Percentiles rank a stretch among this genome's conserved stretches.
Evolutionary conservation across 768 basidiomycete genomes (phyloP).

Genomic region (Boletellus ananiceps): DNA sequence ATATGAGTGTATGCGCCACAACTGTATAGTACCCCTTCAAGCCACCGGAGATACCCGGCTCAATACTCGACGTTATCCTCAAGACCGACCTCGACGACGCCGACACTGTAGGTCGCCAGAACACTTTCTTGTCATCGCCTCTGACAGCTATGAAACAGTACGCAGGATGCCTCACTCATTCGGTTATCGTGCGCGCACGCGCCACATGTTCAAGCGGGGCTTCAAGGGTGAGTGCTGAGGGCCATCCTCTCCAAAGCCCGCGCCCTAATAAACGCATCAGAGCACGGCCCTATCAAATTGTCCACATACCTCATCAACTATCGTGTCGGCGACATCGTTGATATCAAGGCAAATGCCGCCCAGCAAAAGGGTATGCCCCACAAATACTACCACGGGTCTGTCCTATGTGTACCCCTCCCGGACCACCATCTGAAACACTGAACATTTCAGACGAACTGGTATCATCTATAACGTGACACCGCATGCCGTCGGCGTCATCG

Average conservation of each 20-base stretch:
- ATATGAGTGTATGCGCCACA: slow-evolving; percentile 38
- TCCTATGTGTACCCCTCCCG: slow-evolving; percentile 17
- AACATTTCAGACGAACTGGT: slow-evolving; percentile 76
- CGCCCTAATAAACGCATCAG: slow-evolving; percentile 36
- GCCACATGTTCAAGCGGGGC: slow-evolving; percentile 99
- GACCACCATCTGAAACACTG: background rate
- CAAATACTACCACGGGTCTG: slow-evolving; percentile 96
- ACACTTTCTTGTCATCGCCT: slow-evolving; percentile 11
- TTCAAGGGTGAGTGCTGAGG: slow-evolving; percentile 77
- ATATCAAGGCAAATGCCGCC: slow-evolving; percentile 98
- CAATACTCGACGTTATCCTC: slow-evolving; percentile 31
- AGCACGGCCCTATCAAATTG: slow-evolving; percentile 84
- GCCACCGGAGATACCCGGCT: slow-evolving; percentile 63
- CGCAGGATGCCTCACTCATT: slow-evolving; percentile 99
- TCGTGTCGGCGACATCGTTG: slow-evolving; percentile 96
- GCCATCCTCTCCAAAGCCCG: slow-evolving; percentile 4
- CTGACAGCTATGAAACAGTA: slow-evolving; percentile 32
- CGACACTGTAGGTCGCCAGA: slow-evolving; percentile 39
- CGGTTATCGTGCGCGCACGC: slow-evolving; percentile 99
- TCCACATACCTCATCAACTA: slow-evolving; percentile 93
- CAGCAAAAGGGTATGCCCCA: slow-evolving; percentile 99
- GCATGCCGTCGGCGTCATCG: slow-evolving; percentile 90
- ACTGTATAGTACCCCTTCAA: slow-evolving; percentile 59
- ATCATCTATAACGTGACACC: slow-evolving; percentile 98
- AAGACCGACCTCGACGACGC: slow-evolving; percentile 48